Base-by-base conservation (phyloP, 1,284 basidiomycete genomes). In the Lentinus polychrous region DNA sequence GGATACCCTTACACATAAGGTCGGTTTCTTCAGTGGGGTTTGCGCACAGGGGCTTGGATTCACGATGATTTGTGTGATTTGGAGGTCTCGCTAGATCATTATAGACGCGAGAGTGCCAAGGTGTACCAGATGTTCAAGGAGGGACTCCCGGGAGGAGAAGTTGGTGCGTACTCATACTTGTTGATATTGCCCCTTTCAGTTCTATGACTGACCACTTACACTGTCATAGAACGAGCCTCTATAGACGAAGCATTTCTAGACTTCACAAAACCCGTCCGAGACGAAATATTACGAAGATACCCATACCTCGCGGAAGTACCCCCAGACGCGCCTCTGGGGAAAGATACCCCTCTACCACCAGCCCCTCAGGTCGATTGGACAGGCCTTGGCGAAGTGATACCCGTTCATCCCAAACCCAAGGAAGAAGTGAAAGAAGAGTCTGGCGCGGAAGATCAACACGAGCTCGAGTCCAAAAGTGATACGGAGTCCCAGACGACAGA, bases 21-120 rank as follows among this genome's bases (percentile, higher is more conserved):
- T 92, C 70, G 51, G 46, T 51, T 32, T 27, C 35, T 24, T 20
- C 18, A 34, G 24, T 11, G 15, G 7, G n/a, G 35, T 8, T 34
- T 20, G 18, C 14, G 27, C 27, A 27, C 10, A 10, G 27, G 10
- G 27, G 27, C 4, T n/a, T 4, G 10, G 27, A 27, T 27, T n/a
- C n/a, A n/a, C n/a, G n/a, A 27, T 27, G 10, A 5, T 5, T 27
- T 27, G 27, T 20, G n/a, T 15, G 10, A 10, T 20, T 18, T 10
- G 2, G 57, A 92, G 90, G 91, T 98, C 37, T 96, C 93, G 15
- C 75, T 99, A 42, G 96, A 99, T 64, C 83, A 91, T 51, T 99
- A 99, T 65, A 75, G 95, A 14, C 76, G 89, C 46, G 95, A 99
- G 68, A 92, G 88, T 57, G 73, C 79, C 53, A 97, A 94, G 68